A percentile compares a stretch with the other conserved stretches of the same genome.
These are phyloP conservation scores for Trichosanthes truncata DNA, from an alignment of 306 rosid genomes.

Conservation along the genomic window DNA sequence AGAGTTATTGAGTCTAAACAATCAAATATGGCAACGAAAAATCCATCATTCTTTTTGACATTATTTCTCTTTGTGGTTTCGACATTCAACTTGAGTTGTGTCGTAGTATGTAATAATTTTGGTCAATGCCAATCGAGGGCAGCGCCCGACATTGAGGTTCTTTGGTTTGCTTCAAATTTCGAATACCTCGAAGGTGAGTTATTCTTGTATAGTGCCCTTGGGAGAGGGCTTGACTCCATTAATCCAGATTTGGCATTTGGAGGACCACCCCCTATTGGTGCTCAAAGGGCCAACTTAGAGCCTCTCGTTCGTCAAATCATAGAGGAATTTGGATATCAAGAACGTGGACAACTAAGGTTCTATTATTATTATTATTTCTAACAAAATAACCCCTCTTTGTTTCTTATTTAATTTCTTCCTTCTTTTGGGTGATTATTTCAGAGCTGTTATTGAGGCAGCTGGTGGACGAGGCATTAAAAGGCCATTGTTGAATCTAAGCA, in stretches of 20 bases:
- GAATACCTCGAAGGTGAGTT: constrained; percentile 1
- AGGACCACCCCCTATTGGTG: constrained; percentile 25
- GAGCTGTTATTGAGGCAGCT: background rate
- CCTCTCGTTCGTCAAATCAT: background rate
- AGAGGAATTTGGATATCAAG: constrained; percentile 27
- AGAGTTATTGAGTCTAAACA: background rate
- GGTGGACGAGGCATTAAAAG: constrained; percentile 21
- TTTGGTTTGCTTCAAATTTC: background rate
- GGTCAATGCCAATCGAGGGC: background rate
- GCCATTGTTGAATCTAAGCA: constrained; percentile 20
- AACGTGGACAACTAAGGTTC: constrained; percentile 28
- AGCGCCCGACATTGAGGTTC: background rate
- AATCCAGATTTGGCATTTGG: constrained; percentile 4
- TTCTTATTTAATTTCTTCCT: background rate
- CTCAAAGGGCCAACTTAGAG: constrained; percentile 18
- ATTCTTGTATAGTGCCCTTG: background rate
- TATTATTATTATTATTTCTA: no score
- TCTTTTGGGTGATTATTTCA: background rate
- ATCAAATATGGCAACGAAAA: background rate
- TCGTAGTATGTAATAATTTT: background rate
- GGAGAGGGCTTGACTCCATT: background rate
- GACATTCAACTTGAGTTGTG: background rate
- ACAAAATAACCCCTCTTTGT: background rate
- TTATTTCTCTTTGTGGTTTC: background rate
- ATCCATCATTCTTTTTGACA: background rate